Evolutionary conservation across 2,329 filamentous ascomycete species (phyloP), one percentile per base, ranked within the genome.

Genomic region (Exophiala viscosa): DNA sequence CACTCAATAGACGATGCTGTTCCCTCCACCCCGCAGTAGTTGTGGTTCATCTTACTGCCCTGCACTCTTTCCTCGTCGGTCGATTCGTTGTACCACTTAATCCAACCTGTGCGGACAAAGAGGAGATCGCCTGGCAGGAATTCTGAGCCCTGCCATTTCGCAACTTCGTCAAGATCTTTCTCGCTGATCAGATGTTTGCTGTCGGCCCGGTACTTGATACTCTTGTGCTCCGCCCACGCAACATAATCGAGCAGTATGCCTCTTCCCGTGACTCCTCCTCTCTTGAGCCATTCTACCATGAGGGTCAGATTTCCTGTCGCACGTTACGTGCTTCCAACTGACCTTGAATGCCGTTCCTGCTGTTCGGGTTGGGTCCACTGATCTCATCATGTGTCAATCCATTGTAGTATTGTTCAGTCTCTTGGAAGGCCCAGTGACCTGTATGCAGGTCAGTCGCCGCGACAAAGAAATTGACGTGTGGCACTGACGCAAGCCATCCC

Each of bases 1-100:
- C 85, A 89, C 47, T 80, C 76, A 3, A 81, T 70, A 2, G 83
- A 76, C 39, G 77, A 76, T 43, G 79, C 68, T 42, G 79, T 77
- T 53, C 80, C 77, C 35, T 28, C 23, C 23, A 28, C 23, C 3
- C 23, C 23, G 23, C 23, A 28, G 23, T 28, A 28, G 23, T 28
- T 28, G 23, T 28, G 23, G 23, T 28, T 28, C 8, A 28, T 4
- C 3, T 28, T 28, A 28, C 23, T 28, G 23, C 23, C 23, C 23
- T 28, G 23, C 23, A 28, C 23, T 28, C 23, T 28, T 28, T 28
- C 23, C 23, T 28, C 23, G 3, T 28, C 23, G 23, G 23, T 28
- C 23, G 23, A 2, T 28, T 28, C 23, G 23, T 28, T 28, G 23
- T 28, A 28, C 23, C 23, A 28, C 23, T 28, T 28, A 4, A 28